These are phyloP conservation scores for Arthrinium phaeospermum DNA, from an alignment of 2,329 filamentous ascomycete species.

Conservation along the genomic window DNA sequence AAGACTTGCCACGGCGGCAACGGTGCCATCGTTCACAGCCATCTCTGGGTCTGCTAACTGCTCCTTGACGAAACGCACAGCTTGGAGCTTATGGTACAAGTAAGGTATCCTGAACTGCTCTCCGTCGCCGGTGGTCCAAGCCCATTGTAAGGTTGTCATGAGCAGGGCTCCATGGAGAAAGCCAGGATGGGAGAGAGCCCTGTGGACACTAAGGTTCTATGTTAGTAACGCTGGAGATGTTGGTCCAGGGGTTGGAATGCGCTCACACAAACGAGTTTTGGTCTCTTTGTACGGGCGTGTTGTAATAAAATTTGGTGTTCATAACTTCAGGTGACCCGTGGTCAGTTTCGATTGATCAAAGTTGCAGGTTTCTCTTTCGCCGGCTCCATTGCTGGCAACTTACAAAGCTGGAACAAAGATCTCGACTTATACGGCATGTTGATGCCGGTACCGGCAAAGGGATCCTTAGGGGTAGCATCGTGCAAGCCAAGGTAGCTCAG, in stretches of 20 bases:
- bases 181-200: conserved; percentile 50
- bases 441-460: conserved; percentile 37
- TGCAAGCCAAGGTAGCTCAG: conserved; percentile 24
- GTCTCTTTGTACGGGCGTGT: conserved; percentile 45
- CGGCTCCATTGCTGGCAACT: conserved; percentile 21
- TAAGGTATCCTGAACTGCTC: conserved; percentile 52
- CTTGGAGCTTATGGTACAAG: conserved; percentile 52
- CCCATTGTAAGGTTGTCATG: conserved; percentile 52
- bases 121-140: conserved; percentile 51
- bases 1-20: conserved; percentile 50
- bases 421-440: conserved; percentile 42
- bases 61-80: conserved; percentile 52
- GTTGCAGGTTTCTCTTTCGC: background rate
- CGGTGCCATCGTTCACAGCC: conserved; percentile 47
- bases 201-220: conserved; percentile 42
- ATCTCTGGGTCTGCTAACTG: conserved; percentile 46
- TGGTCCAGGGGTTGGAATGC: background rate
- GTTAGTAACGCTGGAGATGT: conserved; percentile 21
- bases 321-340: conserved; percentile 41
- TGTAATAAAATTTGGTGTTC: conserved; percentile 48
- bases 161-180: conserved; percentile 53
- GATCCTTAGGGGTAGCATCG: conserved; percentile 34
- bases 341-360: background rate
- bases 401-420: conserved; percentile 44
- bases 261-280: conserved; percentile 42